Base-by-base conservation (phyloP, 768 basidiomycete genomes). In the Tremella mesenterica region DNA sequence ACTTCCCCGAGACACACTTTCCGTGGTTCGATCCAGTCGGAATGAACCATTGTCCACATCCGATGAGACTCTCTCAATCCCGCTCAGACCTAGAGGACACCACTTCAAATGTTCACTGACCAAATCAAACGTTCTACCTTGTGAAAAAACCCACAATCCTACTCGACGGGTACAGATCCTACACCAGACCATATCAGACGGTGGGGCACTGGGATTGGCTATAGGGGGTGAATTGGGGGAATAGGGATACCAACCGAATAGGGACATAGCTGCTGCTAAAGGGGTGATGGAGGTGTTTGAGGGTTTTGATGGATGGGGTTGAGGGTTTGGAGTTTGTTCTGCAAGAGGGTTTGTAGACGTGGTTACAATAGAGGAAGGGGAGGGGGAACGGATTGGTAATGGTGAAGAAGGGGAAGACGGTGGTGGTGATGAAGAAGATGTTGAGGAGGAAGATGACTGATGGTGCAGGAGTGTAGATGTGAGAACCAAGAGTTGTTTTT, bases 201-300 rank as follows among this genome's bases (percentile, higher is more conserved):
- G 30, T 14, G 21, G 14, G 47, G 31, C 12, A 10, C 51, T 33
- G 18, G 56, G 44, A 13, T 31, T 14, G 38, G 23, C 38, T n/a
- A 18, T 8, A 5, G n/a, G n/a, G n/a, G 33, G 34, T 8, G 47
- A 28, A 9, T 65, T 61, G 9, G 59, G 57, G 28, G 57, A 48
- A 43, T 59, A 63, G 2, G 64, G 64, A 27, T 56, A 65, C 67
- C 67, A 69, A 9, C 50, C 64, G 56, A 65, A 69, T 9, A 69
- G 41, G 6, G 63, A 50, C 14, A 63, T 34, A 4, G 23, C 33
- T 23, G 63, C 28, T 10, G 51, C 44, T 29, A 50, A 29, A 12
- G 27, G 23, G 10, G 53, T 44, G 57, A 46, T 23, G 14, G 41
- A 13, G 23, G 33, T 18, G 18, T n/a, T 21, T 13, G 26, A 31